A percentile compares a stretch with the other conserved stretches of the same genome.
Conservation (phyloP, 805 yeast genomes). For the Ogataea thermomethanolica region DNA sequence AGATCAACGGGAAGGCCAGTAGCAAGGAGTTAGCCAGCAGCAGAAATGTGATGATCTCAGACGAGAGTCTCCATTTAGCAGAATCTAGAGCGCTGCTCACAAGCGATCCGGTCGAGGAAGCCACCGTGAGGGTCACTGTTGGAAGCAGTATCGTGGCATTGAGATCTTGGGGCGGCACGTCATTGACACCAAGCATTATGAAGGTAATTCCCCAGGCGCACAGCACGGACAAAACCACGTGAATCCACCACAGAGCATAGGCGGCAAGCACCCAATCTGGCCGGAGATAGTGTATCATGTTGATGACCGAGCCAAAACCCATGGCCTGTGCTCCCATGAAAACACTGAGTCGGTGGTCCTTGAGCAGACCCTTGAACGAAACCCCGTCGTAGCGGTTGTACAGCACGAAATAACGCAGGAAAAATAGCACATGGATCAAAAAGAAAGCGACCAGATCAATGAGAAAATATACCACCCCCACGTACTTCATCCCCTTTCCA, state of each 20-base stretch:
- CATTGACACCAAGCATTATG: slow-evolving; percentile 39
- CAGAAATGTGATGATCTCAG: slow-evolving; percentile 51
- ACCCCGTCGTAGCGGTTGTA: slow-evolving; percentile 26
- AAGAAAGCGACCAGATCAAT: slow-evolving; percentile 49
- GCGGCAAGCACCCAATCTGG: slow-evolving; percentile 44
- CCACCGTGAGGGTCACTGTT: slow-evolving; percentile 76
- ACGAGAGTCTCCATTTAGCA: slow-evolving; percentile 41
- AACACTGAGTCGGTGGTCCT: slow-evolving; percentile 47
- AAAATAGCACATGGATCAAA: slow-evolving; percentile 39
- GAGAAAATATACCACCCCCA: slow-evolving; percentile 63
- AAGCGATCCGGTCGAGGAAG: slow-evolving; percentile 64
- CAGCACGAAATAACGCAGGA: slow-evolving; percentile 36
- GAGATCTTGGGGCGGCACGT: slow-evolving; percentile 37
- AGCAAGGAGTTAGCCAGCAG: slow-evolving; percentile 69
- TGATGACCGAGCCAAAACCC: slow-evolving; percentile 70
- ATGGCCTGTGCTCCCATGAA: slow-evolving; percentile 78
- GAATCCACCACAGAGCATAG: slow-evolving; percentile 75
- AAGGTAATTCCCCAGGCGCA: slow-evolving; percentile 63
- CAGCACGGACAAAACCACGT: slow-evolving; percentile 48
- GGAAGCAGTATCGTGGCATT: slow-evolving; percentile 65
- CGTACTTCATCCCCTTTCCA: slow-evolving; percentile 25
- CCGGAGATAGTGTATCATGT: slow-evolving; percentile 45
- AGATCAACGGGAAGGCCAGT: slow-evolving; percentile 52
- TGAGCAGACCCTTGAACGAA: slow-evolving; percentile 29
- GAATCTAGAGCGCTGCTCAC: slow-evolving; percentile 39